These are phyloP conservation scores for Telfairia occidentalis DNA, from an alignment of 331 rosid genomes.

Conservation along the genomic window DNA sequence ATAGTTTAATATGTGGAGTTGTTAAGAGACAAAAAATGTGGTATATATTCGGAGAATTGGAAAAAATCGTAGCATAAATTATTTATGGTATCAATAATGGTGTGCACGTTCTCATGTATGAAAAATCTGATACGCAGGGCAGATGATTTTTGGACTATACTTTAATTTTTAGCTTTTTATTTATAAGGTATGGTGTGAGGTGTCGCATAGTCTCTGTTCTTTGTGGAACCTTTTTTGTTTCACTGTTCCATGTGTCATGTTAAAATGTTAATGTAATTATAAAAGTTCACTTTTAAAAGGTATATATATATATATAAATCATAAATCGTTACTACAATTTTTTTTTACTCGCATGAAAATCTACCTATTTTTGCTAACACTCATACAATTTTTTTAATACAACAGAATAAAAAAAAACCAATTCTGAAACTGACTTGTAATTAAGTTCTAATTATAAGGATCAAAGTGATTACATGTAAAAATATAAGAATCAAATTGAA, in stretches of 20 bases:
- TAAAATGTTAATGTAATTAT: not conserved
- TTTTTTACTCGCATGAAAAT: too few relatives aligned
- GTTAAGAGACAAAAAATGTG: not conserved
- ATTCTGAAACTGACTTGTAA: too few relatives aligned
- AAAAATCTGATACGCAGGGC: slow-evolving; percentile 9
- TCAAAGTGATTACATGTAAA: too few relatives aligned
- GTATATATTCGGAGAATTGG: not conserved
- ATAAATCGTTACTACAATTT: too few relatives aligned
- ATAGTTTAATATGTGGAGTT: not conserved
- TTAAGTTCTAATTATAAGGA: too few relatives aligned
- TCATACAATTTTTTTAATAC: too few relatives aligned
- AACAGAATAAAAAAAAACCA: too few relatives aligned
- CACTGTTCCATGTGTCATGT: not conserved
- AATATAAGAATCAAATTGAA: too few relatives aligned
- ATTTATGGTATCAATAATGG: slow-evolving; percentile 39
- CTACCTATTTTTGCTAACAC: too few relatives aligned
- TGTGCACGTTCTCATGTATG: slow-evolving; percentile 44
- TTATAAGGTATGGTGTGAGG: slow-evolving; percentile 9
- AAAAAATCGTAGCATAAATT: not conserved
- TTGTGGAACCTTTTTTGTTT: not conserved
- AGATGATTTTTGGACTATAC: slow-evolving; percentile 10
- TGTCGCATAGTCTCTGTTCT: not conserved
- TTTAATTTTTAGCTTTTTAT: not conserved
- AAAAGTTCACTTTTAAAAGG: not conserved
- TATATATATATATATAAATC: too few relatives aligned